These are phyloP conservation scores for Pythium chondricola DNA, from an alignment of 352 stramenopile species.

Conservation along the genomic window DNA sequence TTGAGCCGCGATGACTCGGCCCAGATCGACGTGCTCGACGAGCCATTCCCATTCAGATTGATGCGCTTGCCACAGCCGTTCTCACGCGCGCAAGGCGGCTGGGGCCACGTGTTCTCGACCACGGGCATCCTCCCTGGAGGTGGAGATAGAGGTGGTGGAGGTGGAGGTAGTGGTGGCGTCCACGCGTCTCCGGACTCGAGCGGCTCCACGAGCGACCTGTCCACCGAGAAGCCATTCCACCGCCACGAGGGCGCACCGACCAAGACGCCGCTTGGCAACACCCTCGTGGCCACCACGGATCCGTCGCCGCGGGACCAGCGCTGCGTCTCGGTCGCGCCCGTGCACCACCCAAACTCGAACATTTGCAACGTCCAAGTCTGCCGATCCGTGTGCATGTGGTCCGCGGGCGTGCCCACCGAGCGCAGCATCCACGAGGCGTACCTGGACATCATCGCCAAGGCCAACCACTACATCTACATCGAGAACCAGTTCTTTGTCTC, in stretches of 20 bases:
- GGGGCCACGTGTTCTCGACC: too few species aligned
- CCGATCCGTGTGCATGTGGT: conserved; percentile 85
- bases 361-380: conserved; percentile 80
- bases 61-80: conserved; percentile 36
- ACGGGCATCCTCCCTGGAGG: too few species aligned
- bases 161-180: neutral
- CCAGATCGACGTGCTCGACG: conserved; percentile 37
- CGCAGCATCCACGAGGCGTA: conserved; percentile 81
- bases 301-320: conserved; percentile 34
- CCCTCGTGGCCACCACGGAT: conserved; percentile 1
- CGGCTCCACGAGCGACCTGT: conserved; percentile 18
- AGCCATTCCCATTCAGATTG: conserved; percentile 40
- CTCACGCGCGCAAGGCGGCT: neutral
- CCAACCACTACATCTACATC: conserved; percentile 88
- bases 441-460: conserved; percentile 72
- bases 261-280: neutral
- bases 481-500: conserved; percentile 93
- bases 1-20: conserved; percentile 33
- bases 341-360: conserved; percentile 67
- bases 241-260: neutral
- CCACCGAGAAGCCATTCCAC: conserved; percentile 6
- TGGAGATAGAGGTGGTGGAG: neutral
- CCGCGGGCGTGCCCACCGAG: conserved; percentile 73
- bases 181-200: conserved; percentile 11
- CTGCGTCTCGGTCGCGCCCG: conserved; percentile 53